A percentile compares a stretch with the other conserved stretches of the same genome.
phyloP scores from a whole-genome alignment of 2,329 filamentous ascomycete genomes.

The Colletotrichum gloeosporioides region DNA sequence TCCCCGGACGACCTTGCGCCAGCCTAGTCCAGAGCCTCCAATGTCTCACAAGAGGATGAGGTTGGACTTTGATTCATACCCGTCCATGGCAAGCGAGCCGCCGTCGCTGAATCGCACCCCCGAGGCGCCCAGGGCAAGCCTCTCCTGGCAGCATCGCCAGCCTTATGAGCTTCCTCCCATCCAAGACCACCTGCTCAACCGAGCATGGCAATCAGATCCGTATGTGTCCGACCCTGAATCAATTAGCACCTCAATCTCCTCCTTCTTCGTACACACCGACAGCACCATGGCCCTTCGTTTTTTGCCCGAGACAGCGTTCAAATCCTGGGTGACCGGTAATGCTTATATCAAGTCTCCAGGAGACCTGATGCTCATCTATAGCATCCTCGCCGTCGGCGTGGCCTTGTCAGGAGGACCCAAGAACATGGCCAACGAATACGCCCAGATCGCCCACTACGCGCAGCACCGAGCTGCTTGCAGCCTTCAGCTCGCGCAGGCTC shows the following conservation, averaged over 20 bases:
- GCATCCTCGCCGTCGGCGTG: conserved; percentile 44
- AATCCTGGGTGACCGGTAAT: conserved; percentile 39
- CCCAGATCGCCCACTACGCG: conserved; percentile 63
- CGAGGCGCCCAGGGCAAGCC: conserved; percentile 41
- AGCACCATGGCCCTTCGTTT: conserved; percentile 47
- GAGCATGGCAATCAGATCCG: conserved; percentile 56
- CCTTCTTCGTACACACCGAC: conserved; percentile 48
- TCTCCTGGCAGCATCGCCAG: conserved; percentile 41
- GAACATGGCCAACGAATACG: conserved; percentile 43
- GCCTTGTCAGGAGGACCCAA: conserved; percentile 42
- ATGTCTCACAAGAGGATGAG: conserved; percentile 54
- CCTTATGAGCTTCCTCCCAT: conserved; percentile 50
- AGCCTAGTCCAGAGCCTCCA: conserved; percentile 32
- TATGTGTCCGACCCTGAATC: conserved; percentile 49
- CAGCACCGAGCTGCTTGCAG: conserved; percentile 36
- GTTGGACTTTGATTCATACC: conserved; percentile 52
- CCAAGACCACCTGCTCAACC: conserved; percentile 52
- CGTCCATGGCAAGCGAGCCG: conserved; percentile 35
- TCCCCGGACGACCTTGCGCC: conserved; percentile 44
- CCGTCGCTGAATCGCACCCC: conserved; percentile 35
- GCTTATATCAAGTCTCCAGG: conserved; percentile 43
- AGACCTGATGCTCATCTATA: conserved; percentile 53
- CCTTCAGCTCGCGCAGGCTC: conserved; percentile 70
- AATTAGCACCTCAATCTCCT: conserved; percentile 41
- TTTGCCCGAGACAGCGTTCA: conserved; percentile 44